Conservation (phyloP, 306 rosid genomes). For the Acacia confusa region DNA sequence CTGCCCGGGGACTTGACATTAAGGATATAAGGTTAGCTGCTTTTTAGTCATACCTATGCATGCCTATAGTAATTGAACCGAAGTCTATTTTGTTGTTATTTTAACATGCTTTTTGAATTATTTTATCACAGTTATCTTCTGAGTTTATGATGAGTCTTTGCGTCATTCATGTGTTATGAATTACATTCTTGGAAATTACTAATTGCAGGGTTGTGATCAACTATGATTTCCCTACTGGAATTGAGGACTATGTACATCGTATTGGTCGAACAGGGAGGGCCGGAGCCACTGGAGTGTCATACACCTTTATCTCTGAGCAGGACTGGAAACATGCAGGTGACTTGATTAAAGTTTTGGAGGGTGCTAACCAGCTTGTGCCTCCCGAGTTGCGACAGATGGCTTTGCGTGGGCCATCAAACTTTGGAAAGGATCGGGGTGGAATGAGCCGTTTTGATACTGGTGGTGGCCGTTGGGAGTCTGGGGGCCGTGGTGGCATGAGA, state of each 20-base stretch:
- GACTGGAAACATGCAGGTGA: constrained; percentile 96
- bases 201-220: constrained; percentile 83
- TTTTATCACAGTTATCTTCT: constrained; percentile 21
- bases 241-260: constrained; percentile 97
- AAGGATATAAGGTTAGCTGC: constrained; percentile 88
- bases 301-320: constrained; percentile 96
- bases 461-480: constrained; percentile 63
- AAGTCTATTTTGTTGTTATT: background rate
- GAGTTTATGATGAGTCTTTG: background rate
- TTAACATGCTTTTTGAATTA: background rate
- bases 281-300: constrained; percentile 91
- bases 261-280: constrained; percentile 99
- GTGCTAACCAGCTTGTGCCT: constrained; percentile 94
- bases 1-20: constrained; percentile 99
- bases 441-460: constrained; percentile 70
- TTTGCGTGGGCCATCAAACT: constrained; percentile 73
- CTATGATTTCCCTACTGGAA: constrained; percentile 95
- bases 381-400: constrained; percentile 86
- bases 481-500: constrained; percentile 64
- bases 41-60: background rate
- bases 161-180: background rate
- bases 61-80: background rate
- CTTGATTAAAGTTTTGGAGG: constrained; percentile 91
- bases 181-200: background rate
- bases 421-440: constrained; percentile 73